phyloP scores from a whole-genome alignment of 1,139 yeast species.

The Yamadazyma buinensis region DNA sequence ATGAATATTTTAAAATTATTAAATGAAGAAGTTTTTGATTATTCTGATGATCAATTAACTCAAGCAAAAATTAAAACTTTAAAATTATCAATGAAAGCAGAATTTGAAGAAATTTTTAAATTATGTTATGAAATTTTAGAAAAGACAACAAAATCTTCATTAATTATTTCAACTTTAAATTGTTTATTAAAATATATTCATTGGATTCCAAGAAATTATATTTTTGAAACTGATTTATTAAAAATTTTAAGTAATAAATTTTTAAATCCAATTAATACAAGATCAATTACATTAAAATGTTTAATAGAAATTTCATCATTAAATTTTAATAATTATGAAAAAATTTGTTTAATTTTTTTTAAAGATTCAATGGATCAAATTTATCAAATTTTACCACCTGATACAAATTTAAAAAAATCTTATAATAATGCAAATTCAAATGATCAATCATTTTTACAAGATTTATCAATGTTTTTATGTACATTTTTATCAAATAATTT shows the following conservation, averaged over 20 bases:
- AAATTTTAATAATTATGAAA: constrained; percentile 59
- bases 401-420: constrained; percentile 67
- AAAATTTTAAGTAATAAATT: constrained; percentile 71
- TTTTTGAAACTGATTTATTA: constrained; percentile 82
- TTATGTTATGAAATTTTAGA: constrained; percentile 91
- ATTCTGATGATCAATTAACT: constrained; percentile 90
- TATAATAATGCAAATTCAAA: constrained; percentile 73
- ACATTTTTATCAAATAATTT: constrained; percentile 81
- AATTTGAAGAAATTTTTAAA: constrained; percentile 89
- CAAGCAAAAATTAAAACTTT: constrained; percentile 87
- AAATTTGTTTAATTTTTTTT: constrained; percentile 68
- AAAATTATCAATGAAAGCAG: constrained; percentile 80
- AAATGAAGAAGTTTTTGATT: constrained; percentile 95
- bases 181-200: constrained; percentile 82
- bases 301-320: constrained; percentile 84
- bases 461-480: constrained; percentile 88
- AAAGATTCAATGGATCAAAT: constrained; percentile 71
- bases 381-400: constrained; percentile 66
- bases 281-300: constrained; percentile 85
- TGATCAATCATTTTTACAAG: constrained; percentile 94
- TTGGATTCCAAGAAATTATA: constrained; percentile 90
- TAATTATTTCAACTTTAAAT: constrained; percentile 80
- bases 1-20: constrained; percentile 87
- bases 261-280: constrained; percentile 72
- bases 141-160: constrained; percentile 77